Evolutionary conservation across 208 protist species (phyloP), one percentile per base, ranked within the genome.

Genomic region (Naegleria gruberi): DNA sequence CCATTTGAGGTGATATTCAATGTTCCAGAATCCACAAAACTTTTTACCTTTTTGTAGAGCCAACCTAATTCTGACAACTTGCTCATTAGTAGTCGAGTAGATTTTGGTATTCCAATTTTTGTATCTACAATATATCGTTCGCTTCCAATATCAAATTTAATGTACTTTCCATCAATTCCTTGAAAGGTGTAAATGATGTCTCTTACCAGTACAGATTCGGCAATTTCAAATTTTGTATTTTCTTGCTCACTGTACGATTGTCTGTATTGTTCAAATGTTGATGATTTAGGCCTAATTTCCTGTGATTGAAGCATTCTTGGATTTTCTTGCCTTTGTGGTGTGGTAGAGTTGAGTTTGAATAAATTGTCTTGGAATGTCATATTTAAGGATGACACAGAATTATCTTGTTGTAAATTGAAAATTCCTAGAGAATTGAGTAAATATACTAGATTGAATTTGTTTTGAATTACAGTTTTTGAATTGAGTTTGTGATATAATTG

Each of bases 121-220:
- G 37, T 6, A 77, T 94, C 92, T 8, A 90, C 42, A 26, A 37
- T 12, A 65, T 87, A 94, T 82, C 81, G 40, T 84, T 93, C 84
- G 7, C 55, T 42, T n/a, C 77, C 47, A 40, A 86, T 45, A 44
- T 91, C 73, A 84, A 47, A 94, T 89, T 91, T 88, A 26, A 94
- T 92, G n/a, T 92, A 90, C 4, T 43, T 84, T 0, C 93, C 93
- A 47, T 94, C 91, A 34, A 94, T 93, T 40, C 92, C 93, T 83
- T 94, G 93, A 43, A 93, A 91, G 6, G 91, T 89, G 90, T 89
- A 93, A 23, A 93, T 89, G 3, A 91, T 73, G 45, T 93, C 92
- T 47, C 55, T 82, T 5, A 92, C 23, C 43, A 93, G 37, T 34
- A 23, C 26, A 55, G 73, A 46, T 65, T 90, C 89, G 41, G 26